Evolutionary conservation across 345 rosid species (phyloP), one percentile per base, ranked within the genome.

Genomic region (Hevea brasiliensis): DNA sequence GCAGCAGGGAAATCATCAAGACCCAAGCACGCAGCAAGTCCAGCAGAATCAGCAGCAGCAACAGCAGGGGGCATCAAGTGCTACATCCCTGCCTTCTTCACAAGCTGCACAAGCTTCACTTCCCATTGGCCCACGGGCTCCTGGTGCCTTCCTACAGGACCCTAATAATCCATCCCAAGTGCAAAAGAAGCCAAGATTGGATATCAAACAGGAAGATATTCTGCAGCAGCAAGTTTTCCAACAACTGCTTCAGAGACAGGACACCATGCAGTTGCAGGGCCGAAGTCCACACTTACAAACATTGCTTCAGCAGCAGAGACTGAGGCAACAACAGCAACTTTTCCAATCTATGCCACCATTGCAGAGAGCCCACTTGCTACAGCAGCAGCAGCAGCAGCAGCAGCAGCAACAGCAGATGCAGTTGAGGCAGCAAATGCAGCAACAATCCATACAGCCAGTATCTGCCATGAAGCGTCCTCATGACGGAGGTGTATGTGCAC

Each of bases 351-450:
- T 92, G 80, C 93, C 97, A 17, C 97, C 90, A 18, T 48, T 89
- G 80, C 98, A 92, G 63, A 85, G 95, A 80, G 91, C 81, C 63
- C 98, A 92, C 23, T 72, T 90, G 79, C 97, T 90, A 80, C 98
- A 94, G 80, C 94, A 91, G 47, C 96, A 87, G 70, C 98, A 92
- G 81, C 98, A 94, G 80, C 94, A 91, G 47, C 96, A 86, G 70
- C 85, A 82, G 71, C 83, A 81, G 77, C 83, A 81, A 63, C 89
- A 86, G 26, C 92, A 87, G 67, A 80, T 87, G 81, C 97, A 87
- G 74, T 74, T 89, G 81, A 85, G 90, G 78, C 97, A 86, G 79
- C 98, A 89, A 68, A 63, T 87, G 81, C 97, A 92, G 58, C 97
- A 92, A 40, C 97, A 90, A 81, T 85, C 89, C 72, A 84, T 92